Evolutionary conservation across 148 eudicot species (phyloP).

Genomic region (Chenopodium formosanum): DNA sequence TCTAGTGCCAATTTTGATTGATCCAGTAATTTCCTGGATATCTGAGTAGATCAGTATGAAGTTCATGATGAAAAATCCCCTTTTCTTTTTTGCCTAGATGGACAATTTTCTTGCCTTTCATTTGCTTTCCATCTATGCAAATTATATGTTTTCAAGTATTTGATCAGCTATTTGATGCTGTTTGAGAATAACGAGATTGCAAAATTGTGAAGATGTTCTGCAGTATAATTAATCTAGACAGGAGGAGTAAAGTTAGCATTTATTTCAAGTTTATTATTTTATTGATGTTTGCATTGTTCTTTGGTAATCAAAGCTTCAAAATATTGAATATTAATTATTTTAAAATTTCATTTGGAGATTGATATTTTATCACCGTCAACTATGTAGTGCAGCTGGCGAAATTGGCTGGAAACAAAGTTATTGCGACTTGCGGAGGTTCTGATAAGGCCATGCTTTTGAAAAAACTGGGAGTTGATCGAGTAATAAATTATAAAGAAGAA

Average conservation of each 20-base stretch:
- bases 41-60: not conserved
- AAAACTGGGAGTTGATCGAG: constrained; percentile 85
- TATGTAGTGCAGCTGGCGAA: constrained; percentile 75
- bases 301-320: not conserved
- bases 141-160: not conserved
- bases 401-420: constrained; percentile 87
- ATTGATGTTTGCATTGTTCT: not conserved
- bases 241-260: not conserved
- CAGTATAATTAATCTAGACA: not conserved
- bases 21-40: not conserved
- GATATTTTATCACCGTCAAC: not conserved
- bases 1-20: not conserved
- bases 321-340: not conserved
- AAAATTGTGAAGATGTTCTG: not conserved
- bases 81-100: not conserved
- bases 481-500: constrained; percentile 84
- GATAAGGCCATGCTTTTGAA: constrained; percentile 74
- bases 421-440: constrained; percentile 95
- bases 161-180: not conserved
- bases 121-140: not conserved
- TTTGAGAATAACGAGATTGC: not conserved
- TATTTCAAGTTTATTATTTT: not conserved
- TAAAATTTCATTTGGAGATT: not conserved
- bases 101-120: not conserved
- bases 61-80: not conserved